phyloP scores from a whole-genome alignment of 108 stramenopile species.

The Stephanodiscus minutulus region DNA sequence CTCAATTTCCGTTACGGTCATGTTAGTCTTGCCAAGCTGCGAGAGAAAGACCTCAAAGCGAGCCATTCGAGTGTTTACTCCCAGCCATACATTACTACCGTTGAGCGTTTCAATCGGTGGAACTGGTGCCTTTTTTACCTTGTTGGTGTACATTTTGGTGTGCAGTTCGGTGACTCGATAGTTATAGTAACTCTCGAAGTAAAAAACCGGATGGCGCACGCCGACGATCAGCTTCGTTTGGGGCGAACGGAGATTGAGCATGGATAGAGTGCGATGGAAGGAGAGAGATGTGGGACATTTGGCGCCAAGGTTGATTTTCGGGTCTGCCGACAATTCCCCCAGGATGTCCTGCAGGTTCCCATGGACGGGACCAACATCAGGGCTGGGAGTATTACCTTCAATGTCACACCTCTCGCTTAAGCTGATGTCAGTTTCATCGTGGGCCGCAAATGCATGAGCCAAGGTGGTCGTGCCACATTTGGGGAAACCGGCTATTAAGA shows the following conservation, averaged over 20 bases:
- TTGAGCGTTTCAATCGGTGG: slow-evolving; percentile 10
- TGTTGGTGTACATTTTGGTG: neutral
- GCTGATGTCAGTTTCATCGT: slow-evolving; percentile 12
- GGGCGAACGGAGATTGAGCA: neutral
- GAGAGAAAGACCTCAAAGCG: slow-evolving; percentile 28
- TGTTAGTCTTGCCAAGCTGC: slow-evolving; percentile 25
- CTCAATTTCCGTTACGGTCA: slow-evolving; percentile 12
- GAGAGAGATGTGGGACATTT: neutral
- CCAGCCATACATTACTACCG: slow-evolving; percentile 13
- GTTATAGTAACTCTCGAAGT: slow-evolving; percentile 41
- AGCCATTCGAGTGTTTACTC: slow-evolving; percentile 8
- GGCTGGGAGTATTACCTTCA: neutral
- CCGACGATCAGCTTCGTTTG: slow-evolving; percentile 25
- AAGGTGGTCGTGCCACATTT: slow-evolving; percentile 27
- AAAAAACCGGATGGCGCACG: slow-evolving; percentile 27
- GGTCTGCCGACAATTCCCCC: slow-evolving; percentile 5
- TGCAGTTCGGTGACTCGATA: slow-evolving; percentile 10
- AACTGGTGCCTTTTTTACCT: slow-evolving; percentile 2
- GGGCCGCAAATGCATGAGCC: slow-evolving; percentile 12
- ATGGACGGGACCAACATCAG: neutral
- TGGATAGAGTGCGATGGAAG: neutral
- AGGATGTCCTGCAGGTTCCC: slow-evolving; percentile 4
- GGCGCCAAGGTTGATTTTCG: neutral
- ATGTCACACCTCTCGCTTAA: neutral
- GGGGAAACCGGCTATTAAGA: slow-evolving; percentile 19